phyloP scores from a whole-genome alignment of 31 red algal genomes.

The Bonnemaisonia californica region DNA sequence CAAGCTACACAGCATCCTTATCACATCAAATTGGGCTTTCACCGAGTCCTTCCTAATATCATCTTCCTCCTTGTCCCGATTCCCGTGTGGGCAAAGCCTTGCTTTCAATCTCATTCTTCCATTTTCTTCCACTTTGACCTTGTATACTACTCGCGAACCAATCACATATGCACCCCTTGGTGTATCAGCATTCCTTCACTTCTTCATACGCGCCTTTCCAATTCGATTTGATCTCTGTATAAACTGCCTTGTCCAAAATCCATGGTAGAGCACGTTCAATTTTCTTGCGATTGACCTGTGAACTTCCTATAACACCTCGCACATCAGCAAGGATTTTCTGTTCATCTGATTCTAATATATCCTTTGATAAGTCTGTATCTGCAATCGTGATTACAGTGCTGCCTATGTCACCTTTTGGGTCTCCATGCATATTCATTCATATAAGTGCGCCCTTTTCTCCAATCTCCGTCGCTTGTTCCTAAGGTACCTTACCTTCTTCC shows the following conservation, averaged over 20 bases:
- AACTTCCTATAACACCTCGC: neutral
- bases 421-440: too few species aligned
- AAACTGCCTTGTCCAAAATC: slow-evolving; percentile 11
- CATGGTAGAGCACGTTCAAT: neutral
- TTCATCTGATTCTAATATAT: neutral
- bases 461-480: too few species aligned
- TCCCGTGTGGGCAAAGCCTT: neutral
- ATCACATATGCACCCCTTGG: neutral
- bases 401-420: too few species aligned
- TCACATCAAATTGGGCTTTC: neutral
- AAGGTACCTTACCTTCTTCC: too few species aligned
- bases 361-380: too few species aligned
- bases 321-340: neutral
- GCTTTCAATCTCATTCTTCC: neutral
- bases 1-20: too few species aligned
- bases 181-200: neutral
- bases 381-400: too few species aligned
- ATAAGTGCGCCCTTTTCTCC: too few species aligned
- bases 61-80: neutral
- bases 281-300: neutral
- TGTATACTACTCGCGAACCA: neutral
- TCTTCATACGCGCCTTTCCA: too few species aligned
- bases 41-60: neutral
- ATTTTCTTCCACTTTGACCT: too few species aligned
- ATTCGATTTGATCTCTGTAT: neutral